phyloP scores from a whole-genome alignment of 108 stramenopile species.

The Epithemia pelagica region DNA sequence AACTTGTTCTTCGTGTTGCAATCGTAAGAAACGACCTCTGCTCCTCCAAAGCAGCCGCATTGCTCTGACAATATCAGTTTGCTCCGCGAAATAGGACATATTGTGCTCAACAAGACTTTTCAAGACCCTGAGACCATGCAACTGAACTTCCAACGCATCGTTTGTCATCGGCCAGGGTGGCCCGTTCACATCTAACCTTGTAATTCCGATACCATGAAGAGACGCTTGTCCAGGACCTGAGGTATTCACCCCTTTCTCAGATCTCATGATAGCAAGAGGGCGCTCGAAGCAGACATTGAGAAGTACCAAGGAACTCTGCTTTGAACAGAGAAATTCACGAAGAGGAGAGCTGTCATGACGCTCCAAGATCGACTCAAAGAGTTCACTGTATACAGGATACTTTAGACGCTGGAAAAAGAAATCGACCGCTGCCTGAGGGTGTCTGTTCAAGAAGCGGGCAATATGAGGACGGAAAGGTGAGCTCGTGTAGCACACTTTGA shows the following conservation, averaged over 20 bases:
- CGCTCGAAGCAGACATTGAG: slow-evolving; percentile 76
- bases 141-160: slow-evolving; percentile 62
- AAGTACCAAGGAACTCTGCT: slow-evolving; percentile 59
- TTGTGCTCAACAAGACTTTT: slow-evolving; percentile 48
- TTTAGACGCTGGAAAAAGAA: slow-evolving; percentile 78
- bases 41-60: slow-evolving; percentile 84
- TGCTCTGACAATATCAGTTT: slow-evolving; percentile 72
- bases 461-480: slow-evolving; percentile 74
- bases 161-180: slow-evolving; percentile 10
- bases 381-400: slow-evolving; percentile 70
- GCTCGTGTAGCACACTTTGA: slow-evolving; percentile 27
- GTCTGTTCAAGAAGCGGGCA: slow-evolving; percentile 69
- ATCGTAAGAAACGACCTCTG: slow-evolving; percentile 70
- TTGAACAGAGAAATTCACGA: slow-evolving; percentile 44
- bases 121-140: slow-evolving; percentile 65
- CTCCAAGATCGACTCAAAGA: slow-evolving; percentile 61
- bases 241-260: slow-evolving; percentile 49
- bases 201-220: slow-evolving; percentile 22
- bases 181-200: slow-evolving; percentile 14
- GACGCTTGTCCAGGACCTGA: slow-evolving; percentile 17
- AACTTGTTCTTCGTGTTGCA: slow-evolving; percentile 72
- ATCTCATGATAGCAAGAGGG: slow-evolving; percentile 77
- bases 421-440: slow-evolving; percentile 49
- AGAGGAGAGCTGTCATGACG: slow-evolving; percentile 44
- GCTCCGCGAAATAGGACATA: slow-evolving; percentile 43